Evolutionary conservation across 2,329 filamentous ascomycete species (phyloP), one percentile per base, ranked within the genome.

Genomic region (Pseudogymnoascus sp.): DNA sequence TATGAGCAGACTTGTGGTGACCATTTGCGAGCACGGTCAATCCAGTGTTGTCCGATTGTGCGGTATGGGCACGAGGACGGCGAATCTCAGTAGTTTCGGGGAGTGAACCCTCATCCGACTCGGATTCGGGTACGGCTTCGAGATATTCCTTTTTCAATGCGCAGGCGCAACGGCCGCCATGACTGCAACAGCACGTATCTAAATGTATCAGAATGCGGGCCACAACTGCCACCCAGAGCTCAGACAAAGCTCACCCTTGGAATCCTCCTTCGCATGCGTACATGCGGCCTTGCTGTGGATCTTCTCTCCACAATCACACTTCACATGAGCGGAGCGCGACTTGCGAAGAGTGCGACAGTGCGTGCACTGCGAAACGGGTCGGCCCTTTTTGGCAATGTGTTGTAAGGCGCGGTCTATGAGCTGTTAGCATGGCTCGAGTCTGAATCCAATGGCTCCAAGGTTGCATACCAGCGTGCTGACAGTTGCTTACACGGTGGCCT

Each of bases 401-500:
- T 91, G 89, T 69, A 97, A 84, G 69, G 90, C 90, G 70, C 93
- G 91, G 77, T 97, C 95, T 96, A 73, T 63, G 71, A 64, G 64
- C 36, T 44, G 47, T 60, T 31, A 60, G 33, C 38, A 23, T 61
- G 36, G 63, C 65, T 64, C 66, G 67, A 66, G 65, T 33, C 33
- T 62, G 35, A 61, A 59, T 62, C 31, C 13, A 36, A 67, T 62
- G 65, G 28, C 66, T 62, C 60, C 64, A 38, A 63, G 28, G 64
- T 62, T 64, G 83, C 90, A 82, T 86, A 96, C 93, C 92, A 76
- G 86, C 85, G 78, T 99, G 95, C 77, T 93, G 91, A 82, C 95
- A 99, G 76, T 95, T 96, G 88, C 93, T 97, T 75, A 99, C 95
- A 76, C 95, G 91, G 81, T 99, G 95, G 75, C 95, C 95, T 78